Evolutionary conservation across 2,329 filamentous ascomycete genomes (phyloP).

Genomic region (Arthrinium puccinioides): DNA sequence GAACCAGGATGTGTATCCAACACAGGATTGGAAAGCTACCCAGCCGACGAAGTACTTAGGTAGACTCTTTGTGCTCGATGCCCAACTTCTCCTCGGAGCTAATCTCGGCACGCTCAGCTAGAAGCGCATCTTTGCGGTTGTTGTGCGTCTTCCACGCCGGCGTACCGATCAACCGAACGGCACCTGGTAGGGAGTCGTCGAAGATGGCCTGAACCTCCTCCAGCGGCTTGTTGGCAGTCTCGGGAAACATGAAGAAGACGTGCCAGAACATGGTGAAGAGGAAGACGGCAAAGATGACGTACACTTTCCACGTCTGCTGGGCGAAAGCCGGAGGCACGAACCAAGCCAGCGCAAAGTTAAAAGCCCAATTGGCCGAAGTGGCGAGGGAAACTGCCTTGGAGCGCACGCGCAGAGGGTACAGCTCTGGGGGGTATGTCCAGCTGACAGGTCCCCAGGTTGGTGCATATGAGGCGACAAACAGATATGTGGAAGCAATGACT

Average conservation of each 20-base stretch:
- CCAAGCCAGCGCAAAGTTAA: slow-evolving; percentile 42
- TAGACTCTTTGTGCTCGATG: slow-evolving; percentile 14
- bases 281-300: slow-evolving; percentile 46
- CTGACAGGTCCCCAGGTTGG: slow-evolving; percentile 35
- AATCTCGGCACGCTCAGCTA: slow-evolving; percentile 25
- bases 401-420: slow-evolving; percentile 37
- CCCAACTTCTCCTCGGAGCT: slow-evolving; percentile 26
- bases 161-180: slow-evolving; percentile 29
- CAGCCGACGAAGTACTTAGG: background rate
- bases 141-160: slow-evolving; percentile 36
- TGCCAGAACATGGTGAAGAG: slow-evolving; percentile 42
- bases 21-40: background rate
- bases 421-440: slow-evolving; percentile 40
- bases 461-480: slow-evolving; percentile 48
- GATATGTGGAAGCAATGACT: slow-evolving; percentile 59
- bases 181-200: slow-evolving; percentile 27
- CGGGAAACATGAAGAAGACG: slow-evolving; percentile 48
- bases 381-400: slow-evolving; percentile 47
- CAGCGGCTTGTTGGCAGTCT: slow-evolving; percentile 47
- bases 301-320: slow-evolving; percentile 42
- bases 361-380: slow-evolving; percentile 43
- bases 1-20: too few relatives aligned
- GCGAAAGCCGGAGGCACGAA: slow-evolving; percentile 38
- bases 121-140: slow-evolving; percentile 20
- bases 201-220: slow-evolving; percentile 47